A percentile compares a stretch with the other conserved stretches of the same genome.
Evolutionary conservation across 768 basidiomycete species (phyloP).

Genomic region (Mycena kentingensis): DNA sequence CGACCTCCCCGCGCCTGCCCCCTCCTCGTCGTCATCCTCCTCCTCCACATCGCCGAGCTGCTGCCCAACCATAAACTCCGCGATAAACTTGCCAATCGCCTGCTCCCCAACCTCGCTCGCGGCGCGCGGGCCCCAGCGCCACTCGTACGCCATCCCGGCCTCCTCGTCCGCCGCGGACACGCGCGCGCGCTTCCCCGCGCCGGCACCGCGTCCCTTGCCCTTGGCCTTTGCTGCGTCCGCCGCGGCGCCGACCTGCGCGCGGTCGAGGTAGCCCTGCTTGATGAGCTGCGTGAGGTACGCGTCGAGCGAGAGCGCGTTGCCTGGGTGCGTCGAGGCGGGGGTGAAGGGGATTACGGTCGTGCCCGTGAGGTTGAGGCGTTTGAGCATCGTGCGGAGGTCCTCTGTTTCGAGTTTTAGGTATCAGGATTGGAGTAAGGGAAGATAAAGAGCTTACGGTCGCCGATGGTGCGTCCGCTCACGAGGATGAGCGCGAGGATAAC

Average conservation of each 20-base stretch:
- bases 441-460: slow-evolving; percentile 60
- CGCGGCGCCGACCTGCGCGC: slow-evolving; percentile 49
- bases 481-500: slow-evolving; percentile 83
- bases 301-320: slow-evolving; percentile 55
- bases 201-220: too few species aligned
- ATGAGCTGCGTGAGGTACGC: slow-evolving; percentile 63
- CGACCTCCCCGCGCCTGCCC: slow-evolving; percentile 23
- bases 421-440: not conserved
- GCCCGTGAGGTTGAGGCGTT: slow-evolving; percentile 63
- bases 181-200: slow-evolving; percentile 56
- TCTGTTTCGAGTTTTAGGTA: slow-evolving; percentile 41
- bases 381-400: slow-evolving; percentile 71
- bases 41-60: slow-evolving; percentile 34
- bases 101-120: slow-evolving; percentile 83
- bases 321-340: slow-evolving; percentile 47
- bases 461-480: slow-evolving; percentile 72
- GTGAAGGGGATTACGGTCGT: slow-evolving; percentile 52
- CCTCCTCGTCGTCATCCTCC: slow-evolving; percentile 39
- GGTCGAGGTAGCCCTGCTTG: slow-evolving; percentile 80
- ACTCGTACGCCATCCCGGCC: slow-evolving; percentile 28
- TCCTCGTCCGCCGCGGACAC: slow-evolving; percentile 41
- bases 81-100: slow-evolving; percentile 72
- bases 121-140: slow-evolving; percentile 83
- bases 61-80: slow-evolving; percentile 71
- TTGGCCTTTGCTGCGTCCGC: slow-evolving; percentile 37